Evolutionary conservation across 1,284 basidiomycete genomes (phyloP), one percentile per base, ranked within the genome.

Genomic region (Stygiomarasmius scandens): DNA sequence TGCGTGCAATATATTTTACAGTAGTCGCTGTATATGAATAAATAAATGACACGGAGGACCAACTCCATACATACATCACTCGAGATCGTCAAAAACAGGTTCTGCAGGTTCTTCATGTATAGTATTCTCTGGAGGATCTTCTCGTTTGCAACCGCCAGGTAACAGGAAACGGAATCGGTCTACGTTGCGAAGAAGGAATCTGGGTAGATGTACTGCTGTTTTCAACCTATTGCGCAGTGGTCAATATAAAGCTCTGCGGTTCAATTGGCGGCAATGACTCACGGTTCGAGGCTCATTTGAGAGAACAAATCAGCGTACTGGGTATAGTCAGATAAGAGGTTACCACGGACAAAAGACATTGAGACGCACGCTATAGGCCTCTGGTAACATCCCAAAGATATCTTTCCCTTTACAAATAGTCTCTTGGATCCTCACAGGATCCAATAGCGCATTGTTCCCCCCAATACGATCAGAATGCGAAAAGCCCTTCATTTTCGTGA

Each of bases 391-490:
- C 6, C 77, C 80, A 66, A 87, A 89, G 22, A 88, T 82, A 61
- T 89, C 86, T 59, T 80, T 79, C 5, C 86, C 86, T 43, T 70
- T 68, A 64, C 87, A 89, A 51, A 89, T 83, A 9, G 77, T 81
- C 36, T 80, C 68, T 64, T 88, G 85, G 43, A 90, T 87, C 49
- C 78, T 69, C 27, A 71, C 67, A 0, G 81, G 81, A 20, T 81
- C 72, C 27, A 87, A 73, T 1, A 86, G 72, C 16, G 77, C 69
- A 34, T 74, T 65, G n/a, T 81, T 72, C n/a, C 79, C 82, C 29
- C 81, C 84, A 22, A 89, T 80, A 25, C 86, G 80, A 61, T 89
- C 86, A 20, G 82, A 76, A 72, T 89, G 87, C 5, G 84, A 87
- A 69, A 84, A 88, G 1, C 85, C 80, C 65, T 70, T 72, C 84